Base-by-base conservation (phyloP, 1,284 basidiomycete genomes). In the Cerioporus squamosus region DNA sequence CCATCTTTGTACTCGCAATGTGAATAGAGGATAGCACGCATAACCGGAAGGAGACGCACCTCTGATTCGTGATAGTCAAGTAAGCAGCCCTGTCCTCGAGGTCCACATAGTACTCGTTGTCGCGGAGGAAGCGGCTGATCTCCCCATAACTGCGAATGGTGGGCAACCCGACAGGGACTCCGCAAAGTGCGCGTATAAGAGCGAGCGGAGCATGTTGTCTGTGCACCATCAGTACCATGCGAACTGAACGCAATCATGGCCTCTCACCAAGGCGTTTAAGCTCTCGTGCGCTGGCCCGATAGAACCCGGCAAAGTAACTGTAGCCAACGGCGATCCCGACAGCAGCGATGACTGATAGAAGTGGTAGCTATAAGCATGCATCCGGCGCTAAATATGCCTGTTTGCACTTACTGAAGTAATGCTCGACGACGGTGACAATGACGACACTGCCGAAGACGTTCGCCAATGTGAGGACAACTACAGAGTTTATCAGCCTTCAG, bases 141-240 rank as follows among this genome's bases (percentile, higher is more conserved):
- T 86, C 87, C 23, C 84, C 83, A 64, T 90, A 92, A 40, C 87
- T 88, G 22, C 90, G 82, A 46, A 94, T 89, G 0, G 91, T 94
- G 0, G 88, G 80, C 10, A 94, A 4, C 91, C 92, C 70, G 81
- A 85, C 1, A 95, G 75, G 1, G 90, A 90, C 74, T 95, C 93
- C 1, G 88, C 85, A 67, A 94, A 90, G 74, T 94, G 93, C 2
- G 89, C 83, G 70, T 94, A 94, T 15, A 94, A 79, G 23, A 88
- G 72, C 0, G 86, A 87, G 42, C 88, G 85, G 14, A 90, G 77
- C 75, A 88, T 85, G 0, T 85, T 78, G 66, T 90, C 87, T 80
- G 68, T 50, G 18, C n/a, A 24, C 15, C 2, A 12, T 61, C 15
- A 49, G 33, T 53, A 71, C 7, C 69, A 26, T 59, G 62, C 53